phyloP scores from a whole-genome alignment of 495 filamentous ascomycete species.

The Cercophora sp. region DNA sequence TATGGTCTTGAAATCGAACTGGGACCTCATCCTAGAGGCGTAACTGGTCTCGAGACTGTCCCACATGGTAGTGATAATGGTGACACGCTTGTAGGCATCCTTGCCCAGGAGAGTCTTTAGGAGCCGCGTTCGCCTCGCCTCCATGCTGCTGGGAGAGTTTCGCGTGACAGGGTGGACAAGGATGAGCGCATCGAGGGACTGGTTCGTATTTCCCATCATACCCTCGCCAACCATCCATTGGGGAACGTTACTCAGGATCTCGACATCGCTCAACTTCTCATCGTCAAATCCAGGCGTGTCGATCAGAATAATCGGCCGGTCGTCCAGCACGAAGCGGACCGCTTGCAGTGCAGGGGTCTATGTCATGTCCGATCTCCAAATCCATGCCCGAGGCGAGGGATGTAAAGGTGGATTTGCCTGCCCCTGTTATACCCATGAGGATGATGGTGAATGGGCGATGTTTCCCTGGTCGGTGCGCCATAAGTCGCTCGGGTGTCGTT shows the following conservation, averaged over 20 bases:
- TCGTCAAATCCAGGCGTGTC: background rate
- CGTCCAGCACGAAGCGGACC: background rate
- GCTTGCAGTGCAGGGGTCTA: background rate
- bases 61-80: background rate
- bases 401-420: background rate
- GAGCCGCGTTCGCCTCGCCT: background rate
- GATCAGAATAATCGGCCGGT: background rate
- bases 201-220: background rate
- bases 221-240: background rate
- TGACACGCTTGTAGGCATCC: background rate
- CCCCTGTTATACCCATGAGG: background rate
- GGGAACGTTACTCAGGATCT: background rate
- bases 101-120: background rate
- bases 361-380: background rate
- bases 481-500: no score
- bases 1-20: no score
- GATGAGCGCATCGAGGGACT: background rate
- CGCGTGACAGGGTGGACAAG: background rate
- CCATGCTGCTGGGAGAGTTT: background rate
- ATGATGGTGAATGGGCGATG: background rate
- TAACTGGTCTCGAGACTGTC: background rate
- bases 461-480: no score
- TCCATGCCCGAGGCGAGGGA: background rate
- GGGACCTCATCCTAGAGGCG: no score
- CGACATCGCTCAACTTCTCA: background rate